A percentile compares a stretch with the other conserved stretches of the same genome.
These are phyloP conservation scores for Suillus paluster DNA, from an alignment of 768 basidiomycete genomes.

Conservation along the genomic window DNA sequence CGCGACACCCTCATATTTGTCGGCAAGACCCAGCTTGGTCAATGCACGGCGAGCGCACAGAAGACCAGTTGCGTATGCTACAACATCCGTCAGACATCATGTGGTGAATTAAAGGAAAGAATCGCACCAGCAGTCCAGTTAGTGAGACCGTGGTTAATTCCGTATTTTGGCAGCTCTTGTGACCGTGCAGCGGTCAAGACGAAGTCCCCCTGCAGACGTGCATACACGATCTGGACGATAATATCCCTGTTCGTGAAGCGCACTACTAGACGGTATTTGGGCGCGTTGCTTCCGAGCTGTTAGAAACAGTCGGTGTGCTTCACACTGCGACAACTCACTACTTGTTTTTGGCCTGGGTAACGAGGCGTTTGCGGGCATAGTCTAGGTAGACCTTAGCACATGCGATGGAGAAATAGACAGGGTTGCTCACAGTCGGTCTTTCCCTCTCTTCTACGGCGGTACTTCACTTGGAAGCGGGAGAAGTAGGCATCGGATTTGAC, in stretches of 20 bases:
- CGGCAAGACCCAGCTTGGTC: conserved; percentile 92
- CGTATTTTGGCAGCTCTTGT: conserved; percentile 91
- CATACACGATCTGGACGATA: conserved; percentile 94
- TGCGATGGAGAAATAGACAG: not conserved
- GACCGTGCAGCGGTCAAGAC: conserved; percentile 89
- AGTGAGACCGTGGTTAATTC: conserved; percentile 97
- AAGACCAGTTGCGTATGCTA: conserved; percentile 97
- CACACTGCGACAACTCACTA: conserved; percentile 57
- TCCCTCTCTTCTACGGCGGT: conserved; percentile 95
- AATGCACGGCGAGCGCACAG: conserved; percentile 94
- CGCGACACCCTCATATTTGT: conserved; percentile 94
- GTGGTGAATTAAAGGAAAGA: not conserved
- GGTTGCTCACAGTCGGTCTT: conserved; percentile 91
- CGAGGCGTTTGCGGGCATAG: conserved; percentile 96
- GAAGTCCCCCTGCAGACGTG: conserved; percentile 97
- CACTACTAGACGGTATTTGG: conserved; percentile 98
- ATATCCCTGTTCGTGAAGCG: conserved; percentile 98
- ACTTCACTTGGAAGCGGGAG: conserved; percentile 98
- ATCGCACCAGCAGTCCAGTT: conserved; percentile 94
- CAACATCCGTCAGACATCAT: conserved; percentile 9
- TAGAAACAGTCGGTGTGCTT: conserved; percentile 10
- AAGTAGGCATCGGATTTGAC: conserved; percentile 97
- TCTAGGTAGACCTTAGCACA: conserved; percentile 50
- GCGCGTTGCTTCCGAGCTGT: conserved; percentile 69
- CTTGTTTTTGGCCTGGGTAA: conserved; percentile 99